These are phyloP conservation scores for Leccinum proximum DNA, from an alignment of 1,284 basidiomycete species.

Conservation along the genomic window DNA sequence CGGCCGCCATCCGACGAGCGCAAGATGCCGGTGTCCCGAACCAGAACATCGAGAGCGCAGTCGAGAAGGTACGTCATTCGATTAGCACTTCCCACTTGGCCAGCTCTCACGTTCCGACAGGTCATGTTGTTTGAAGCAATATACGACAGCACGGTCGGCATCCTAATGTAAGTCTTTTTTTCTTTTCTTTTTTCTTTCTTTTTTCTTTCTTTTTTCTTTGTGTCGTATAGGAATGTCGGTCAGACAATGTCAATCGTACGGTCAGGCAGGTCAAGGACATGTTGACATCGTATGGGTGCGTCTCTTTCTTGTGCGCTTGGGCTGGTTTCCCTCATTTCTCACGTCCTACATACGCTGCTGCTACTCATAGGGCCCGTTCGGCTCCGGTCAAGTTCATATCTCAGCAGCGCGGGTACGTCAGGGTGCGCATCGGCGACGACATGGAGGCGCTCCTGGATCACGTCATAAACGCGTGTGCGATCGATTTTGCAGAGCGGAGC, in stretches of 20 bases:
- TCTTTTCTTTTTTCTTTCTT: neutral
- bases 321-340: neutral
- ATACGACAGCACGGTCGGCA: slow-evolving; percentile 62
- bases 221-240: slow-evolving; percentile 64
- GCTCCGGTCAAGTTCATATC: slow-evolving; percentile 81
- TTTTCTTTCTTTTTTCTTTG: neutral
- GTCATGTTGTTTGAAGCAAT: slow-evolving; percentile 71
- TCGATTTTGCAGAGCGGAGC: slow-evolving; percentile 46
- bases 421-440: slow-evolving; percentile 47
- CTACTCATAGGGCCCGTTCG: slow-evolving; percentile 43
- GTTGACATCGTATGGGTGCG: slow-evolving; percentile 57
- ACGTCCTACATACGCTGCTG: neutral
- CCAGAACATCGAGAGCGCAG: slow-evolving; percentile 71
- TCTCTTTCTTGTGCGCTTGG: neutral
- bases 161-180: slow-evolving; percentile 64
- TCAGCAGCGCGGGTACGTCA: slow-evolving; percentile 62
- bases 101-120: slow-evolving; percentile 27
- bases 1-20: slow-evolving; percentile 56
- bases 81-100: neutral
- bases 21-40: slow-evolving; percentile 72
- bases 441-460: slow-evolving; percentile 43
- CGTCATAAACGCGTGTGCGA: slow-evolving; percentile 53
- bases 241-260: slow-evolving; percentile 74
- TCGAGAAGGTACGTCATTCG: slow-evolving; percentile 50
- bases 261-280: slow-evolving; percentile 61